A percentile compares a stretch with the other conserved stretches of the same genome.
Evolutionary conservation across 1,284 basidiomycete genomes (phyloP).

Genomic region (Sanghuangporus baumii): DNA sequence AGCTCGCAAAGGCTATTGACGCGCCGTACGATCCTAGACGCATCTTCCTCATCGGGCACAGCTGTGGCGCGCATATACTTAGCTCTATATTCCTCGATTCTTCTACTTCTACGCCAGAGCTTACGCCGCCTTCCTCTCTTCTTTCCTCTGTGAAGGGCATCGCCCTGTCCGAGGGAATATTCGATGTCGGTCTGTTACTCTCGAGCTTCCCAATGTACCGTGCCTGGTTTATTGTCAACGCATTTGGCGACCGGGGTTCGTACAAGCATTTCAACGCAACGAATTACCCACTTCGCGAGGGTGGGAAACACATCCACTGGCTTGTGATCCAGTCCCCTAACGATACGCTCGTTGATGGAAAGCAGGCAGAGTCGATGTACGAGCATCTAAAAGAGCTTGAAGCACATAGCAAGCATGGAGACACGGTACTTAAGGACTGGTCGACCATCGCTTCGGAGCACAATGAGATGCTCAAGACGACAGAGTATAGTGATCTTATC

Average conservation of each 20-base stretch:
- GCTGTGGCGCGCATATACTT: slow-evolving; percentile 78
- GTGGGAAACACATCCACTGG: slow-evolving; percentile 46
- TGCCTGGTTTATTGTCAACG: slow-evolving; percentile 56
- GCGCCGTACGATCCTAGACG: slow-evolving; percentile 33
- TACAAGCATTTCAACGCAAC: slow-evolving; percentile 48
- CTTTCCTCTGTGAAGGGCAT: slow-evolving; percentile 47
- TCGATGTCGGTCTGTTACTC: slow-evolving; percentile 62
- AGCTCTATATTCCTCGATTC: slow-evolving; percentile 60
- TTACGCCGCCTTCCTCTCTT: slow-evolving; percentile 43
- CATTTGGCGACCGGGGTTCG: slow-evolving; percentile 45
- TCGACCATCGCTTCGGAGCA: slow-evolving; percentile 49
- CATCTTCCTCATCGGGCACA: slow-evolving; percentile 67
- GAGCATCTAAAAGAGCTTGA: slow-evolving; percentile 36
- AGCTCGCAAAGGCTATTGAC: background rate
- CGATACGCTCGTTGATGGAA: slow-evolving; percentile 61
- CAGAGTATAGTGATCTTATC: slow-evolving; percentile 45
- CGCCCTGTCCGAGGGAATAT: slow-evolving; percentile 68
- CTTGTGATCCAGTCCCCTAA: slow-evolving; percentile 65
- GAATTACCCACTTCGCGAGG: slow-evolving; percentile 32
- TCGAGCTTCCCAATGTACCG: slow-evolving; percentile 56
- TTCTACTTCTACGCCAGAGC: slow-evolving; percentile 31
- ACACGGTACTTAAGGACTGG: slow-evolving; percentile 36
- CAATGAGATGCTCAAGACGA: slow-evolving; percentile 43
- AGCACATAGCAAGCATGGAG: slow-evolving; percentile 11
- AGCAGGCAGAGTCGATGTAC: slow-evolving; percentile 57